Evolutionary conservation across 805 yeast genomes (phyloP).

Genomic region (Sungouiella blattae): DNA sequence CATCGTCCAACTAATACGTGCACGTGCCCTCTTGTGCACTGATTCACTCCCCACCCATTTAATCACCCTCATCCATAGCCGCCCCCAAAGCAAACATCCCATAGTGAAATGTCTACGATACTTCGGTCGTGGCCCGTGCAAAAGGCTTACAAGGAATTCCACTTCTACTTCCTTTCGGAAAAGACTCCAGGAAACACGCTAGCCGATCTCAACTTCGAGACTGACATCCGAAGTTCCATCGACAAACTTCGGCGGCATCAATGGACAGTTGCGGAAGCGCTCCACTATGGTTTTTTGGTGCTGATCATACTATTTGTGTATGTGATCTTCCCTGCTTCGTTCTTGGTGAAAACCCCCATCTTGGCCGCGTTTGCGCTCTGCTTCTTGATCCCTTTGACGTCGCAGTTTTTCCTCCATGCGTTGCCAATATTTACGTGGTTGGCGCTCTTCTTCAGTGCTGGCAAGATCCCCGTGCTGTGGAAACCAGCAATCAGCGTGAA

Average conservation of each 20-base stretch:
- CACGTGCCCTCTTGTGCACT: too few relatives aligned
- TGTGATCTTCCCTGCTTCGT: conserved; percentile 52
- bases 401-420: conserved; percentile 81
- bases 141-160: conserved; percentile 42
- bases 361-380: conserved; percentile 42
- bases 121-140: conserved; percentile 27
- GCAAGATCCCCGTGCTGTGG: conserved; percentile 67
- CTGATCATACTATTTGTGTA: conserved; percentile 57
- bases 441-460: conserved; percentile 72
- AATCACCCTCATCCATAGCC: not conserved
- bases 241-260: conserved; percentile 39
- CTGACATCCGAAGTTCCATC: conserved; percentile 42
- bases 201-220: conserved; percentile 49
- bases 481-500: conserved; percentile 90
- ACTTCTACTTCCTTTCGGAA: conserved; percentile 52
- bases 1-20: too few relatives aligned
- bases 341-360: conserved; percentile 41
- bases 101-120: conserved; percentile 8
- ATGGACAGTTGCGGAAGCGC: conserved; percentile 46
- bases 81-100: too few relatives aligned
- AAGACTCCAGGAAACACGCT: conserved; percentile 46
- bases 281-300: conserved; percentile 48
- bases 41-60: too few relatives aligned
- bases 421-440: conserved; percentile 86
- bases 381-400: conserved; percentile 65